Evolutionary conservation across 2,329 filamentous ascomycete species (phyloP), one percentile per base, ranked within the genome.

Genomic region (Cercospora zeae-maydis): DNA sequence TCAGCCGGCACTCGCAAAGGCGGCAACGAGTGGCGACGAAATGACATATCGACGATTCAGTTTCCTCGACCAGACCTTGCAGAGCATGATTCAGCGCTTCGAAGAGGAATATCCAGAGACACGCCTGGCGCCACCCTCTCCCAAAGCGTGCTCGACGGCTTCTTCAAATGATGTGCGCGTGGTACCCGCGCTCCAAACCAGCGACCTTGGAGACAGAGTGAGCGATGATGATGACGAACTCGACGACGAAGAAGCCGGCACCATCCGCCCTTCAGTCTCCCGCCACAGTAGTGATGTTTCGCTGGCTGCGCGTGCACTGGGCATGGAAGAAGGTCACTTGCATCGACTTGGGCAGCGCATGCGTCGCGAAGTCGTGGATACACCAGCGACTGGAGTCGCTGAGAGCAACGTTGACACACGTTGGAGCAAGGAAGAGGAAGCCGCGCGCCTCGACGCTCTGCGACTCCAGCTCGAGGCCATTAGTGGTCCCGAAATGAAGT

Each of bases 101-200:
- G 95, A 98, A 75, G 90, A 96, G 74, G 93, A 98, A 76, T 98
- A 92, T 71, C 95, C 95, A 0, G 93, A 98, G 73, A 96, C 91
- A 0, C 87, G 91, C 36, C 80, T 86, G 45, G 69, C 73, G 14
- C 65, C 66, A 6, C 63, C 63, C 33, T 63, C 58, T 55, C 65
- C 56, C 30, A 63, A 36, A 36, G 59, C 49, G 59, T 62, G 49
- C 5, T 64, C 64, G 9, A 65, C 63, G 11, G 58, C 67, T 47
- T 68, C 63, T 10, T 70, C 68, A 3, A 31, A 42, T 27, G 65
- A 64, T 53, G 66, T 66, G 30, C 63, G 61, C 4, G 54, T 56
- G 4, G 42, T 56, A 16, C 66, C 49, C 4, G 58, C 66, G 11
- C 59, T 64, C 33, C 67, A 61, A 45, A 67, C 63, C 9, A 52